Base-by-base conservation (phyloP, 805 yeast genomes). In the Candida chilensis region DNA sequence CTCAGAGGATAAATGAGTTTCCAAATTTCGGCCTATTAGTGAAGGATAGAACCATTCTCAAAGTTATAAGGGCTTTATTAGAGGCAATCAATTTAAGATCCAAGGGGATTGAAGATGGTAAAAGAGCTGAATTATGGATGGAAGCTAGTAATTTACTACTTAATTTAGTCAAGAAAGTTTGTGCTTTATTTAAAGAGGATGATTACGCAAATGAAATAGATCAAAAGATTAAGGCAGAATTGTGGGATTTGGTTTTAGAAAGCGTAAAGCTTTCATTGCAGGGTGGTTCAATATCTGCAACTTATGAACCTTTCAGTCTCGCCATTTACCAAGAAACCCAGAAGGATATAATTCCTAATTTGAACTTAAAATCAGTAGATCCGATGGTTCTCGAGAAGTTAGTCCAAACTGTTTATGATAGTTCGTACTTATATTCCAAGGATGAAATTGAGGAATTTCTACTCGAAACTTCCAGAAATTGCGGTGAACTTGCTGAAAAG, bases 401-500 rank as follows among this genome's bases (percentile, higher is more conserved):
- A 27, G 46, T 79, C 2, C 47, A 60, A 4, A 50, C 65, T 1
- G 41, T 86, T 2, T 79, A 83, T 71, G 46, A 54, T 2, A 59
- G 71, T 15, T 79, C 90, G 1, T 81, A 64, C 38, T 52, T 71
- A 17, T 81, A 71, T 57, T 71, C 64, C 33, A 60, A 60, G 20
- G 82, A 66, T 49, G 81, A 68, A 28, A 49, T 67, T 12, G 94
- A 71, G 41, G 10, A 20, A n/a, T n/a, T n/a, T n/a, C n/a, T n/a
- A n/a, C n/a, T n/a, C n/a, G n/a, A n/a, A n/a, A n/a, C n/a, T n/a
- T n/a, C n/a, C n/a, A 17, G 46, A 41, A 19, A 40, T 32, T 17
- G 39, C 3, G 44, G 47, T 3, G 62, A 57, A 9, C 53, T 69
- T 4, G 49, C 71, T 3, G 37, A 47, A 8, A 47, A 42, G 8